Base-by-base conservation (phyloP, 1,139 yeast species). In the Geotrichum macrosporum region DNA sequence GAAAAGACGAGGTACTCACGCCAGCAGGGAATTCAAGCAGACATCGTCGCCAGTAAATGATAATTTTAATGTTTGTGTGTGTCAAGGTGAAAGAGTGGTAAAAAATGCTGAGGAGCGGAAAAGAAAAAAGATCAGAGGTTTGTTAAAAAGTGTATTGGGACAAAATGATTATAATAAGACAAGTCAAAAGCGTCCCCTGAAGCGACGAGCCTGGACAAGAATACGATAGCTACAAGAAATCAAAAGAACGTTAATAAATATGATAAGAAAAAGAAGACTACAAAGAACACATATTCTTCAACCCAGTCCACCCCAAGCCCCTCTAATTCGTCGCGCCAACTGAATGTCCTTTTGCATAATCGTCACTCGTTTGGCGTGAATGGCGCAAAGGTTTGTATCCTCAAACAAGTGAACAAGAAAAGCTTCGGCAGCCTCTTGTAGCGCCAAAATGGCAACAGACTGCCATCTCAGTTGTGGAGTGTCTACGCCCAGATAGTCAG, bases 311-410 rank as follows among this genome's bases (percentile, higher is more conserved):
- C 51, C 54, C 47, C 50, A 53, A 8, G 59, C 64, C n/a, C 96
- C 96, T 55, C 96, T 74, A 44, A 89, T 80, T 61, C 96, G 73
- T 63, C 96, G 75, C 1, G 96, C 97, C 57, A 89, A 71, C 59
- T 87, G 95, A 55, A 89, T 82, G 63, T 89, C 97, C 64, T 84
- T 86, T 60, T 85, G 89, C 95, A 87, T 87, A 22, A 89, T 85
- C 0, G 97, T 89, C 18, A 89, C 95, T 55, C 97, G 72, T 62
- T 86, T 88, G 2, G 96, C 96, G 64, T 89, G 97, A 30, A 87
- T 73, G 4, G 96, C 96, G 68, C 95, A 78, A 43, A 89, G 66
- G 58, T 88, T 88, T 6, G 96, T 88, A 62, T 89, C 96, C 62
- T 89, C 96, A 54, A 89, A 74, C 46, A 89, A 67, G 51, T 88